Base-by-base conservation (phyloP, 2,329 filamentous ascomycete species). In the Fusarium sp. region DNA sequence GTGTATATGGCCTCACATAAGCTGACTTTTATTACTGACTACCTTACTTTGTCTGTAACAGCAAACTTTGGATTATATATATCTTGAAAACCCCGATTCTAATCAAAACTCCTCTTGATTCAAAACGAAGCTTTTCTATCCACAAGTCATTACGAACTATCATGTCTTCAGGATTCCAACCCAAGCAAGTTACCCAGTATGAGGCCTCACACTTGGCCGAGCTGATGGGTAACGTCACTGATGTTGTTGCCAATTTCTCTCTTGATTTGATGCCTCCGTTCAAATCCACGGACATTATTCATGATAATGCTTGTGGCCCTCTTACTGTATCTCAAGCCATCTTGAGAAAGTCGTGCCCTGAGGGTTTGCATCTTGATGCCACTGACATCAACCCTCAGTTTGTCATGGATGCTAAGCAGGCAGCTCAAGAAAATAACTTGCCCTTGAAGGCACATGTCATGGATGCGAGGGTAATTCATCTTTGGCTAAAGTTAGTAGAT, bases 401-500 rank as follows among this genome's bases (percentile, higher is more conserved):
- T 5, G n/a, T 54, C 4, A 27, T 5, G 35, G 20, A 10, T n/a
- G 26, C 50, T n/a, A 18, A 48, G 0, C 5, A 49, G 11, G n/a
- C n/a, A 11, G 32, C 23, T 0, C 30, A 30, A 30, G 2, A n/a
- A 5, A 63, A 52, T 8, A 40, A 40, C 2, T 52, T 45, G 27
- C 59, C 59, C 13, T 3, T 44, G 9, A 30, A 67, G 15, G 23
- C 50, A 17, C 27, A 35, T 4, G 26, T 20, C 11, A 57, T 67
- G 63, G 57, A 49, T 35, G 12, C 5, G 3, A 66, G 20, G 11
- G 65, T 40, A 8, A 62, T 17, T 26, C 12, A 3, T 9, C 12
- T 3, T 17, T 8, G 1, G 6, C 3, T 30, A 6, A 4, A 3
- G 8, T 4, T 3, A 8, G 5, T 0, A 26, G 7, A 2, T 8